Percentiles rank a stretch among this genome's conserved stretches.
These are phyloP conservation scores for Ligustrum vulgare DNA, from an alignment of 257 asterid genomes.

Conservation along the genomic window DNA sequence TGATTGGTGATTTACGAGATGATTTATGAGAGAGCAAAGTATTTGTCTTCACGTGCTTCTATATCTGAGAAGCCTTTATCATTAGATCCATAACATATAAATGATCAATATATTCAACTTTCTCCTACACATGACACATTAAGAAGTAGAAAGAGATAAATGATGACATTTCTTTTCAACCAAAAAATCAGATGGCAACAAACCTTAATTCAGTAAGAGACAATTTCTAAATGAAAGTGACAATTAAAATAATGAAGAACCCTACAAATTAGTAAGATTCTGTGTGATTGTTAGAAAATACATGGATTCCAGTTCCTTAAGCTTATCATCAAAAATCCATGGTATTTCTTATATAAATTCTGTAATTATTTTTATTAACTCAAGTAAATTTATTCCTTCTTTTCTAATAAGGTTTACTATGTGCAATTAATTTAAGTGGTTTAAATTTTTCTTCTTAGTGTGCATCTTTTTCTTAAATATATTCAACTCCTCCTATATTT, in stretches of 20 bases:
- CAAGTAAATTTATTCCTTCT: neutral
- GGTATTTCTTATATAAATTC: neutral
- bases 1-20: too few relatives aligned
- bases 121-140: neutral
- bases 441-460: neutral
- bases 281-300: neutral
- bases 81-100: neutral
- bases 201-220: neutral
- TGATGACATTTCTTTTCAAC: neutral
- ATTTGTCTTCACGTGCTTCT: too few relatives aligned
- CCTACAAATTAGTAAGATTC: neutral
- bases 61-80: too few relatives aligned
- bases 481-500: neutral
- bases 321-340: neutral
- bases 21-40: too few relatives aligned
- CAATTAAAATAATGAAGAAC: neutral
- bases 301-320: neutral
- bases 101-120: neutral
- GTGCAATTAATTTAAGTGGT: neutral
- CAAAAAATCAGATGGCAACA: neutral
- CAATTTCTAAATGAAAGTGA: neutral
- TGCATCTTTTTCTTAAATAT: constrained; percentile 5
- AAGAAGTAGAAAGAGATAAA: neutral
- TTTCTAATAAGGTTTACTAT: neutral
- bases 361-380: too few relatives aligned